Base-by-base conservation (phyloP, 192 early-diverging fungal species). In the Coemansia sp. region DNA sequence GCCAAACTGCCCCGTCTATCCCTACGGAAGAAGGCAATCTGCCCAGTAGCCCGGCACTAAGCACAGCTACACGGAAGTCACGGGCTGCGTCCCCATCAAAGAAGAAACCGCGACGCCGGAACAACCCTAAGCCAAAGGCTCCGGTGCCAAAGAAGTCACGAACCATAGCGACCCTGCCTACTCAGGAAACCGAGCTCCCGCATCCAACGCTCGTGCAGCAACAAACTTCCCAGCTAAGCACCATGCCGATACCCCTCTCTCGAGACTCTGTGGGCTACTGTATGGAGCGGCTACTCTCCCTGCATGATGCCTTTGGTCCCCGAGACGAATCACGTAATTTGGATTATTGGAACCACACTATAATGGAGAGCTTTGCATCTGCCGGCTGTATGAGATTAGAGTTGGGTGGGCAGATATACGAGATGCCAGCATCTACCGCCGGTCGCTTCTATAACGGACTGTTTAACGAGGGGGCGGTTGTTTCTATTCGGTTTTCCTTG, bases 381-480 rank as follows among this genome's bases (percentile, higher is more conserved):
- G 31, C n/a, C 21, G 73, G 66, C 19, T 57, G 14, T n/a, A 48
- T 77, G 38, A 59, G 56, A 16, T 16, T 77, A 26, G 73, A 66
- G 28, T 35, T 70, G 11, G 68, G 68, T 19, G 41, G 38, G 9
- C 73, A 70, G 43, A 59, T 41, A 41, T 70, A 70, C 26, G 73
- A 77, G 41, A 47, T 77, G 52, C 68, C 68, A 0, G 63, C 39
- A 1, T 59, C 54, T 33, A 63, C 73, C 8, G 68, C 65, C 11
- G 68, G 59, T 1, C 55, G 73, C 11, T 70, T 77, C 53, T 77
- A 77, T 57, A 48, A 66, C 53, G 45, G 55, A n/a, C 41, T 77
- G 55, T 77, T 77, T 45, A 39, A 28, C 53, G 67, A 70, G 23
- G 73, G 66, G 40, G 42, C 42, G 2, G 62, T 53, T 18, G 46